Evolutionary conservation across 345 rosid species (phyloP).

Genomic region (Heritiera fomes): DNA sequence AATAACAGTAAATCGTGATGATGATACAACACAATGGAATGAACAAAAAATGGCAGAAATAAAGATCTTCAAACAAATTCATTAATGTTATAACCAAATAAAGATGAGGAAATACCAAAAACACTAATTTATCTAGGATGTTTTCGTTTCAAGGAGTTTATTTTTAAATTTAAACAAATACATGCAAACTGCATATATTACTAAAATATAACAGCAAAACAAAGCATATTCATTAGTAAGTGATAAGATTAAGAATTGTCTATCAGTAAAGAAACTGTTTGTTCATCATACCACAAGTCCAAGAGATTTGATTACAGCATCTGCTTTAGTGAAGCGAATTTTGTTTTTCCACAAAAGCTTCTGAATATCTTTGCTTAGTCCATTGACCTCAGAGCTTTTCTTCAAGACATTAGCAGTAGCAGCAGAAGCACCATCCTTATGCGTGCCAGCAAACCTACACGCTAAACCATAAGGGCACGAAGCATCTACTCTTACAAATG

Average conservation of each 20-base stretch:
- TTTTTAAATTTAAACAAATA: neutral
- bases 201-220: neutral
- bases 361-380: slow-evolving; percentile 71
- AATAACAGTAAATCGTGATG: neutral
- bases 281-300: slow-evolving; percentile 64
- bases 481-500: slow-evolving; percentile 52
- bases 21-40: neutral
- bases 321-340: slow-evolving; percentile 72
- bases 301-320: slow-evolving; percentile 62
- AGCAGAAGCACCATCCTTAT: slow-evolving; percentile 36
- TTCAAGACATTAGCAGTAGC: slow-evolving; percentile 25
- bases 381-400: slow-evolving; percentile 60
- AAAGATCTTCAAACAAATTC: slow-evolving; percentile 4
- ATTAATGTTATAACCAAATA: neutral
- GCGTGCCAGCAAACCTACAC: slow-evolving; percentile 77
- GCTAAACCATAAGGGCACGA: slow-evolving; percentile 77
- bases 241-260: too few species aligned
- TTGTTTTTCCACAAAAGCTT: slow-evolving; percentile 90
- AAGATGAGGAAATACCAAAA: neutral
- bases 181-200: neutral
- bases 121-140: neutral
- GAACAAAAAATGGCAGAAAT: neutral
- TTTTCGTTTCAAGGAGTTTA: too few species aligned
- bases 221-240: neutral
- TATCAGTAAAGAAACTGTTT: neutral